phyloP scores from a whole-genome alignment of 176 grass and related monocot species.

The Ampelocalamus luodianensis region DNA sequence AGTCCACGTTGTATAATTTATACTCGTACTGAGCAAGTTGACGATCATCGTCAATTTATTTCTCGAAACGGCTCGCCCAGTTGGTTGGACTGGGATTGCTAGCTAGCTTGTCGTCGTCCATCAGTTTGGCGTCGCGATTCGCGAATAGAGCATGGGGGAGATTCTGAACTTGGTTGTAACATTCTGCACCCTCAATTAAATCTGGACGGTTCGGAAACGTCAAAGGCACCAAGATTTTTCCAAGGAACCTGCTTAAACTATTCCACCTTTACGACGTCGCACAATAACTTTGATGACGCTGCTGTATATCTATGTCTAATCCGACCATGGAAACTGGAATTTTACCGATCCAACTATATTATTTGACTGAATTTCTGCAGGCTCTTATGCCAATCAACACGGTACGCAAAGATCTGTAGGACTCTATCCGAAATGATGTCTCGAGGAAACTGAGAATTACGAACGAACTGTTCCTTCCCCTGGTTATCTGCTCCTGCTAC shows the following conservation, averaged over 20 bases:
- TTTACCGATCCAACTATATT: no score
- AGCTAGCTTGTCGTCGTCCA: not conserved
- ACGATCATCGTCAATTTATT: not conserved
- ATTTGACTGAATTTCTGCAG: no score
- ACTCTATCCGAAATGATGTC: not conserved
- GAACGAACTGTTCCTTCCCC: not conserved
- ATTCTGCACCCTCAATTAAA: not conserved
- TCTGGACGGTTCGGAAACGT: not conserved
- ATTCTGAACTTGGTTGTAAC: not conserved
- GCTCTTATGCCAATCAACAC: not conserved
- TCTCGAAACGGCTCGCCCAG: not conserved
- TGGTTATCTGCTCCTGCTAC: no score
- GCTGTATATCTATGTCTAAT: no score
- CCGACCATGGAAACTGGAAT: no score
- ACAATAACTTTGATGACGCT: no score
- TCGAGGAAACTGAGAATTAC: not conserved
- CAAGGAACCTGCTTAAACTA: no score
- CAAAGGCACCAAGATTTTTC: not conserved
- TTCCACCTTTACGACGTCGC: no score
- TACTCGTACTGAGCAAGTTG: not conserved
- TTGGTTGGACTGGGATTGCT: not conserved
- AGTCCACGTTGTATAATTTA: not conserved
- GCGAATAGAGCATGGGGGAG: not conserved
- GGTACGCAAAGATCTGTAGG: no score
- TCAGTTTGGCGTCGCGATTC: not conserved